Evolutionary conservation across 805 yeast genomes (phyloP).

Genomic region (Sporopachydermia lactativora): DNA sequence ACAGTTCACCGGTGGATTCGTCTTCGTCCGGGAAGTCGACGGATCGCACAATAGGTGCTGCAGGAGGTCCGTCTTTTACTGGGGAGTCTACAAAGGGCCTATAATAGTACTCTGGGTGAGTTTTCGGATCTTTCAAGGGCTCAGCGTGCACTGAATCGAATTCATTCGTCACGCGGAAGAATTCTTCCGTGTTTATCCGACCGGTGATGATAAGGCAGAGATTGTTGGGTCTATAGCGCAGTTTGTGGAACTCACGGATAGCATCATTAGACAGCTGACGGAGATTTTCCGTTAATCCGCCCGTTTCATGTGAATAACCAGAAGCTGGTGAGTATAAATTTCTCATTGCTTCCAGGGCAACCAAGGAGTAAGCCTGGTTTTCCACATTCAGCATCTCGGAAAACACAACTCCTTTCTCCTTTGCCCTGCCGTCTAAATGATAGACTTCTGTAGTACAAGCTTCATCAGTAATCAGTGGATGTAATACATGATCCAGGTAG

Average conservation of each 20-base stretch:
- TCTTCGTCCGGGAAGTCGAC: slow-evolving; percentile 83
- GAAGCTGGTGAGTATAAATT: slow-evolving; percentile 39
- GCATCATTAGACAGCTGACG: slow-evolving; percentile 59
- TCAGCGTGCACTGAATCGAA: slow-evolving; percentile 46
- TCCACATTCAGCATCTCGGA: slow-evolving; percentile 95
- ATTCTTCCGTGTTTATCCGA: slow-evolving; percentile 60
- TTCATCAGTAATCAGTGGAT: slow-evolving; percentile 78
- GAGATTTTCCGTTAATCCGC: slow-evolving; percentile 72
- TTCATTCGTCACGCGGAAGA: slow-evolving; percentile 40
- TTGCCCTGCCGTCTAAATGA: slow-evolving; percentile 81
- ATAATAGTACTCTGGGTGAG: slow-evolving; percentile 16
- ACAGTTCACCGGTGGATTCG: slow-evolving; percentile 67
- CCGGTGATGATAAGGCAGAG: slow-evolving; percentile 79
- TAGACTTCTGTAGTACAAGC: slow-evolving; percentile 92
- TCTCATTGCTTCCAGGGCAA: slow-evolving; percentile 43
- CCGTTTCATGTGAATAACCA: slow-evolving; percentile 89
- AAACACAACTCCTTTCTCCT: slow-evolving; percentile 93
- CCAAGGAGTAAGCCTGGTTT: slow-evolving; percentile 55
- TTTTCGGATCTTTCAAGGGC: slow-evolving; percentile 17
- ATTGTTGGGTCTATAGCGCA: slow-evolving; percentile 70
- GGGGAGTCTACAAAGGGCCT: slow-evolving; percentile 72
- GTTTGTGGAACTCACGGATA: slow-evolving; percentile 61
- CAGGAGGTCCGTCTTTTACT: slow-evolving; percentile 27
- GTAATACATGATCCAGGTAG: slow-evolving; percentile 73
- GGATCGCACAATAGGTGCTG: slow-evolving; percentile 25